A percentile compares a stretch with the other conserved stretches of the same genome.
Conservation (phyloP, 345 rosid genomes). For the Rhizophora apiculata region DNA sequence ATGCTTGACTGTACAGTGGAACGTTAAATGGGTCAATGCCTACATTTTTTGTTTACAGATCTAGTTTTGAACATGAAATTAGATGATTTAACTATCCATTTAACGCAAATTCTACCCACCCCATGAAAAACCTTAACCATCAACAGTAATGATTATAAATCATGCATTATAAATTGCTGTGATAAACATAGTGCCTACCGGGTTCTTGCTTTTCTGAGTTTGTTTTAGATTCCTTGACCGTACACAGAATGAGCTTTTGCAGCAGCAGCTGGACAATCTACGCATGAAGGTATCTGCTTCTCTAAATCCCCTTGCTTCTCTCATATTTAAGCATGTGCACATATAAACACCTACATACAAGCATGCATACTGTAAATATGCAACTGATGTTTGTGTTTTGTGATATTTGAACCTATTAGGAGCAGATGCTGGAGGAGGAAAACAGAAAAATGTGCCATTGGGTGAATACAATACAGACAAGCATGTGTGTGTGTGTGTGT, state of each 20-base stretch:
- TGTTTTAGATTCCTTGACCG: background rate
- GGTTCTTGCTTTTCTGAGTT: no score
- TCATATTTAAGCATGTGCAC: background rate
- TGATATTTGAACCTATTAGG: constrained; percentile 28
- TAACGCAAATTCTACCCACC: no score
- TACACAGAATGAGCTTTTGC: constrained; percentile 64
- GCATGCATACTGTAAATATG: background rate
- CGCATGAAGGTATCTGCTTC: constrained; percentile 53
- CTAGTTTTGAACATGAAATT: no score
- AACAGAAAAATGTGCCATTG: constrained; percentile 62
- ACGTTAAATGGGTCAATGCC: no score
- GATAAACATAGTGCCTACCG: no score
- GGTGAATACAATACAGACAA: constrained; percentile 29
- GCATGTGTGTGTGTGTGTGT: background rate
- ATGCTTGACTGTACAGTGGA: no score
- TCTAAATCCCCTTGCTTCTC: background rate
- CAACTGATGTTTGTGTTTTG: background rate
- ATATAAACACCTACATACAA: background rate
- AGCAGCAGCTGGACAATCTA: constrained; percentile 72
- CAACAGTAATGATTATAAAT: no score
- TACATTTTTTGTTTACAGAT: no score
- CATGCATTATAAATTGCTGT: no score
- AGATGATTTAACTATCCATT: no score
- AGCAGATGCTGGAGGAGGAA: constrained; percentile 64
- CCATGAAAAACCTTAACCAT: no score